Evolutionary conservation across 441 rosid species (phyloP), one percentile per base, ranked within the genome.

Genomic region (Bocquillonia castaneifolia): DNA sequence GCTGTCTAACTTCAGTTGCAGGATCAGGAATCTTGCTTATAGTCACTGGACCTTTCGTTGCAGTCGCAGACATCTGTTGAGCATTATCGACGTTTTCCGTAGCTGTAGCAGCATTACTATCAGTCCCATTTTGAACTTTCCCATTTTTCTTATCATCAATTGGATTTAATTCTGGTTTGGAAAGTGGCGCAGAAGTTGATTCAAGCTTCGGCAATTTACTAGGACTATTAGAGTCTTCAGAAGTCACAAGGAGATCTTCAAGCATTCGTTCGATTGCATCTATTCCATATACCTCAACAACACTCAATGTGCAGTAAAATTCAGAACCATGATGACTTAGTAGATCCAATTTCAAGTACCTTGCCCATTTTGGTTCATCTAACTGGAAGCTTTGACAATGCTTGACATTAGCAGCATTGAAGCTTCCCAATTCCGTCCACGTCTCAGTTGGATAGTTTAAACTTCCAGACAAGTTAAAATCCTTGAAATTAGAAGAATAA

Each of bases 261-360:
- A 92, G 87, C 98, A 92, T 92, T 56, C 85, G 78, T 74, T 90
- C 92, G 47, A 88, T 87, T 42, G 95, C 98, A 79, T 92, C 95
- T 5, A 90, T 87, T 32, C 96, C 96, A 63, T 81, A 83, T 5
- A 92, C 96, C 82, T 90, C 96, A n/a, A 88, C 74, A 54, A 79
- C 85, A 53, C 95, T 90, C 66, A 92, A 66, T 0, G 95, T 92
- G 83, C 98, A 92, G 76, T 92, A 92, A 83, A 86, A 87, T 81
- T 87, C 93, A 12, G 93, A 85, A 1, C 98, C 96, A 20, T 90
- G 86, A 76, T 92, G 98, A 70, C 92, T 86, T 12, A 80, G 74
- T 69, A 90, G 74, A 55, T 79, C 82, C 51, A 92, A 67, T 75
- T 84, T 90, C 76, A 92, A 78, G 79, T 92, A 92, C 80, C 98